Evolutionary conservation across 768 basidiomycete genomes (phyloP).

Genomic region (Phlebiopsis gigantea): DNA sequence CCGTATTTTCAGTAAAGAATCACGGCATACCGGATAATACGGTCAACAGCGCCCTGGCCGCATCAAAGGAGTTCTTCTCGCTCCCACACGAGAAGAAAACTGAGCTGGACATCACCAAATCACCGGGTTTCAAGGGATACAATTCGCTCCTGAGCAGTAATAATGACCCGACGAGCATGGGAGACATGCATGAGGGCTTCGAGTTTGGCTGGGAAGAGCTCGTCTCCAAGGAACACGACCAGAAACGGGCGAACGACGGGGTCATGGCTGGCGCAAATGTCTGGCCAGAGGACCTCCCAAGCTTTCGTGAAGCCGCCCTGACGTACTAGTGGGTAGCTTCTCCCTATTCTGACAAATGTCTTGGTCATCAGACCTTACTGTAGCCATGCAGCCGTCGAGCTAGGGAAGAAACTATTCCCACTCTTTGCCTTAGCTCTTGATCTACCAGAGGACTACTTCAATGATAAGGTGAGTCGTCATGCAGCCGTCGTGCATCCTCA

Average conservation of each 20-base stretch:
- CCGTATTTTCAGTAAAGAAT: slow-evolving; percentile 50
- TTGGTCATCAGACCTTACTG: slow-evolving; percentile 3
- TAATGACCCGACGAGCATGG: slow-evolving; percentile 68
- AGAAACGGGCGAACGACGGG: slow-evolving; percentile 37
- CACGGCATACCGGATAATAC: slow-evolving; percentile 61
- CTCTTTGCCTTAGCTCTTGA: slow-evolving; percentile 67
- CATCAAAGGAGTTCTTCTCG: slow-evolving; percentile 60
- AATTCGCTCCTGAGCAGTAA: slow-evolving; percentile 66
- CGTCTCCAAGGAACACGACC: slow-evolving; percentile 21
- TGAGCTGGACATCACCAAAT: slow-evolving; percentile 65
- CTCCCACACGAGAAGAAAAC: slow-evolving; percentile 60
- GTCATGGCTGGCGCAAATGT: slow-evolving; percentile 69
- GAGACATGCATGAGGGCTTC: slow-evolving; percentile 90
- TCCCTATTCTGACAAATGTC: neutral
- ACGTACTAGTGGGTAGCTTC: slow-evolving; percentile 61
- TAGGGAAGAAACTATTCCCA: slow-evolving; percentile 59
- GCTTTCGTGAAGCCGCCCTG: slow-evolving; percentile 54
- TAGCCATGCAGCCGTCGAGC: slow-evolving; percentile 46
- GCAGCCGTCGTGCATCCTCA: neutral
- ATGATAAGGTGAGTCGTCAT: slow-evolving; percentile 47
- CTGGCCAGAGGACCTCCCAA: slow-evolving; percentile 65
- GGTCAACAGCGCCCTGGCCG: slow-evolving; percentile 40
- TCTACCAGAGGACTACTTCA: slow-evolving; percentile 56
- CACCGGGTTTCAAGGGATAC: slow-evolving; percentile 74
- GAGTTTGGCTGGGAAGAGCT: slow-evolving; percentile 73